phyloP scores from a whole-genome alignment of 2,329 filamentous ascomycete genomes.

The Nakataea oryzae region DNA sequence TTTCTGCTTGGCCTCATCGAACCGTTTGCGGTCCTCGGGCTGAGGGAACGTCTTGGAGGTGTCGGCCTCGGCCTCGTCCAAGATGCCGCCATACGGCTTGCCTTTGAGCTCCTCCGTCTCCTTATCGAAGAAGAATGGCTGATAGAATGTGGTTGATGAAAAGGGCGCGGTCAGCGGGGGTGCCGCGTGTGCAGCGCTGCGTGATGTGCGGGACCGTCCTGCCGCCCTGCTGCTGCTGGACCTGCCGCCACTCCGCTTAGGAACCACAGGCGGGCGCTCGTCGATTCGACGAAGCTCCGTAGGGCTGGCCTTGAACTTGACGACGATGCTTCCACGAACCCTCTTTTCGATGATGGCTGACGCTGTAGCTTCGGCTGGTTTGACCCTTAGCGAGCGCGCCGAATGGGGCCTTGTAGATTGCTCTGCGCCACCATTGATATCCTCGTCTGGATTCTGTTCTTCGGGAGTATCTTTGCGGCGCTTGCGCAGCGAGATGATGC shows the following conservation, averaged over 20 bases:
- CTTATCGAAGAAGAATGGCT: slow-evolving; percentile 80
- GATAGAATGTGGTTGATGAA: slow-evolving; percentile 51
- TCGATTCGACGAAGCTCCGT: slow-evolving; percentile 35
- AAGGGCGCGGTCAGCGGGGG: slow-evolving; percentile 41
- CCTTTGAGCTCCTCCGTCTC: slow-evolving; percentile 82
- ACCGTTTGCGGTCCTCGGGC: slow-evolving; percentile 69
- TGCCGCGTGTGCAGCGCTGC: not conserved
- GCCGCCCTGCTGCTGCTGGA: not conserved
- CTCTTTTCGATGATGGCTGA: slow-evolving; percentile 30
- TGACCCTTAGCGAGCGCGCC: slow-evolving; percentile 50
- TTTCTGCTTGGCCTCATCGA: slow-evolving; percentile 81
- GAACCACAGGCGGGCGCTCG: not conserved
- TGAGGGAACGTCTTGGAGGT: slow-evolving; percentile 80
- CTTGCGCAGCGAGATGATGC: slow-evolving; percentile 39
- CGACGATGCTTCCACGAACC: slow-evolving; percentile 33
- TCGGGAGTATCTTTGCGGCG: slow-evolving; percentile 37
- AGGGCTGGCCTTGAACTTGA: slow-evolving; percentile 49
- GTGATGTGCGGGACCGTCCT: not conserved
- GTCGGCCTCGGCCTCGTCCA: slow-evolving; percentile 81
- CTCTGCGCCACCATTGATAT: slow-evolving; percentile 16
- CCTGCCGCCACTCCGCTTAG: slow-evolving; percentile 1
- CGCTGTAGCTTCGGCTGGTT: slow-evolving; percentile 24
- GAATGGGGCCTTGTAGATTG: slow-evolving; percentile 26
- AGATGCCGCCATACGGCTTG: slow-evolving; percentile 90
- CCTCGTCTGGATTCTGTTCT: slow-evolving; percentile 25